Base-by-base conservation (phyloP, 2,329 filamentous ascomycete genomes). In the Colletotrichum australisinense region DNA sequence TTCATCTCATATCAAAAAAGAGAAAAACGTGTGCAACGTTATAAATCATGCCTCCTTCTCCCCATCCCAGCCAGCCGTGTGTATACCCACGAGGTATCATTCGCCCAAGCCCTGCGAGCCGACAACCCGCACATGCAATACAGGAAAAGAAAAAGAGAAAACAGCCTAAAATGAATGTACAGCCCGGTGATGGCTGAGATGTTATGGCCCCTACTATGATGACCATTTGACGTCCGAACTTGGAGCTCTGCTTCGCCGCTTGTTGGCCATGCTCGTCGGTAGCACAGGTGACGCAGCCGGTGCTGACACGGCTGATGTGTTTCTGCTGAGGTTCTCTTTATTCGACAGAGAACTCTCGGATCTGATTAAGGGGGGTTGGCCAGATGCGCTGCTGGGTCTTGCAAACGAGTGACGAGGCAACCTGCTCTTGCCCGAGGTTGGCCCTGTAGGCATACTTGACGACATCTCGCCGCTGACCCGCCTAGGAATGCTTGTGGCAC, bases 401-500 rank as follows among this genome's bases (percentile, higher is more conserved):
- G 75, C 70, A 30, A 75, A 75, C 32, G 79, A 84, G 19, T 82
- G 84, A 58, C 83, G 80, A 24, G 83, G 84, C 7, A 85, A 77
- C 12, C 83, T 80, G 75, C 83, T 86, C 77, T 83, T 85, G 28
- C 74, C 78, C 4, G 71, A 68, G 1, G 75, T 58, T 19, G 73
- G 64, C 12, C 72, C 72, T 14, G 57, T 74, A 8, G 71, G 72
- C 71, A 71, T 72, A n/a, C 73, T 69, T 8, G 72, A 66, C 26
- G 76, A 73, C 14, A 66, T 49, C 68, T 86, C 85, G 60, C 83
- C 84, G 75, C 83, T 87, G 62, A 86, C 80, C 22, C 85, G 81
- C 35, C 85, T 80, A 5, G 85, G 85, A 19, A 86, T 82, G 56
- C 80, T 82, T n/a, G 83, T 84, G 12, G 81, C 79, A 1, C 84